phyloP scores from a whole-genome alignment of 768 basidiomycete genomes.

The Dentipellis sp. region DNA sequence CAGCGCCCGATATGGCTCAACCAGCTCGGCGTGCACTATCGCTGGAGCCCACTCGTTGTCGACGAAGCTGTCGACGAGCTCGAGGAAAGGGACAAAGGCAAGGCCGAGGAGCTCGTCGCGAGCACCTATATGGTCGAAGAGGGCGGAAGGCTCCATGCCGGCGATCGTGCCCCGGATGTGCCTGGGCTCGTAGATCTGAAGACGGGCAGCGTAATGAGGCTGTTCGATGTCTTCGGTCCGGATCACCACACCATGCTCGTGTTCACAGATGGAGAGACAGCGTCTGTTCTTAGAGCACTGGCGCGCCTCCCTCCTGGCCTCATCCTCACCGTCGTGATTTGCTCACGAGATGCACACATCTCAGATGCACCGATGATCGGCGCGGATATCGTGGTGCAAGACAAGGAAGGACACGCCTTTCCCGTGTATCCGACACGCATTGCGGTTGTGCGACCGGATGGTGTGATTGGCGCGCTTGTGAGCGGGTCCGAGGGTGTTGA shows the following conservation, averaged over 20 bases:
- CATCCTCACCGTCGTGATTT: not conserved
- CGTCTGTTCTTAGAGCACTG: not conserved
- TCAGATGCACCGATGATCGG: not conserved
- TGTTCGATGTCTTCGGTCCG: slow-evolving; percentile 10
- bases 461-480: not conserved
- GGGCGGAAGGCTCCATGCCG: not conserved
- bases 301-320: not conserved
- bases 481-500: not conserved
- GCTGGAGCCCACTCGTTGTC: slow-evolving; percentile 10
- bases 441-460: not conserved
- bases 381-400: not conserved
- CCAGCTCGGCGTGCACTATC: slow-evolving; percentile 12
- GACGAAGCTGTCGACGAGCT: slow-evolving; percentile 2
- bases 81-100: not conserved
- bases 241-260: slow-evolving; percentile 10
- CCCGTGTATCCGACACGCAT: not conserved
- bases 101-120: not conserved
- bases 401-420: not conserved
- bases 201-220: not conserved
- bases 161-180: slow-evolving; percentile 15
- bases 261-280: not conserved
- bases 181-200: not conserved
- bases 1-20: not conserved
- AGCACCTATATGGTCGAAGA: not conserved
- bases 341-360: not conserved